These are phyloP conservation scores for Drechslerella dactyloides DNA, from an alignment of 2,329 filamentous ascomycete species.

Conservation along the genomic window DNA sequence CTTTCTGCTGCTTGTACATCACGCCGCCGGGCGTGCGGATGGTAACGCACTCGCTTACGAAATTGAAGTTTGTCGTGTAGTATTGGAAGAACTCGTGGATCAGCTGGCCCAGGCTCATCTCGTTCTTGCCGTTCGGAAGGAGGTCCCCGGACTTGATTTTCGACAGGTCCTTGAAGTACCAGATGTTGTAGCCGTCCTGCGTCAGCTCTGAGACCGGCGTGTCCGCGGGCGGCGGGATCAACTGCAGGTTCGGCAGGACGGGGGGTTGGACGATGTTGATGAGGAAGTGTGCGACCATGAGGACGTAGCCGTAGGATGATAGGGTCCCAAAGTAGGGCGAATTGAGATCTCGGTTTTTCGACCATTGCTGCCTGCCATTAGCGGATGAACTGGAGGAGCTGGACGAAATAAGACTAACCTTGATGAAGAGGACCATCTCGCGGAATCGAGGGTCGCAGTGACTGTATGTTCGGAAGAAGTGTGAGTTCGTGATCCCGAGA, in stretches of 20 bases:
- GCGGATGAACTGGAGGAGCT: not conserved
- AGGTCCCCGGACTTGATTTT: slow-evolving; percentile 61
- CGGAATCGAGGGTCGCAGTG: slow-evolving; percentile 77
- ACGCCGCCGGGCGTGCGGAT: slow-evolving; percentile 74
- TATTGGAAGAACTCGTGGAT: slow-evolving; percentile 88
- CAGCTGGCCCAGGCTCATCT: slow-evolving; percentile 72
- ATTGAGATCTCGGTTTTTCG: slow-evolving; percentile 83
- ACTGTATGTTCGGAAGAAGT: slow-evolving; percentile 81
- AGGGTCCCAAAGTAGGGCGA: slow-evolving; percentile 83
- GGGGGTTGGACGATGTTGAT: slow-evolving; percentile 81
- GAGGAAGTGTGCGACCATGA: slow-evolving; percentile 91
- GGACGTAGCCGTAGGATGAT: slow-evolving; percentile 80
- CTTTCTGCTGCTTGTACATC: slow-evolving; percentile 75
- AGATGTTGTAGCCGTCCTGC: slow-evolving; percentile 70
- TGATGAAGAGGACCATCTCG: slow-evolving; percentile 82
- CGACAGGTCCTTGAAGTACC: slow-evolving; percentile 76
- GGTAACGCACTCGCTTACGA: slow-evolving; percentile 79
- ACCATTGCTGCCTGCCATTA: slow-evolving; percentile 68
- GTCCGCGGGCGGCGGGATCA: slow-evolving; percentile 58
- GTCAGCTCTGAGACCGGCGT: slow-evolving; percentile 55
- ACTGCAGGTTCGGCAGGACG: slow-evolving; percentile 82
- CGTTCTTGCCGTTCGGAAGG: slow-evolving; percentile 63
- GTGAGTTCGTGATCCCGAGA: slow-evolving; percentile 81
- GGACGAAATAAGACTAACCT: slow-evolving; percentile 59
- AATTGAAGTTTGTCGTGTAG: slow-evolving; percentile 78